phyloP scores from a whole-genome alignment of 257 asterid genomes.

The Solanum dulcamara region DNA sequence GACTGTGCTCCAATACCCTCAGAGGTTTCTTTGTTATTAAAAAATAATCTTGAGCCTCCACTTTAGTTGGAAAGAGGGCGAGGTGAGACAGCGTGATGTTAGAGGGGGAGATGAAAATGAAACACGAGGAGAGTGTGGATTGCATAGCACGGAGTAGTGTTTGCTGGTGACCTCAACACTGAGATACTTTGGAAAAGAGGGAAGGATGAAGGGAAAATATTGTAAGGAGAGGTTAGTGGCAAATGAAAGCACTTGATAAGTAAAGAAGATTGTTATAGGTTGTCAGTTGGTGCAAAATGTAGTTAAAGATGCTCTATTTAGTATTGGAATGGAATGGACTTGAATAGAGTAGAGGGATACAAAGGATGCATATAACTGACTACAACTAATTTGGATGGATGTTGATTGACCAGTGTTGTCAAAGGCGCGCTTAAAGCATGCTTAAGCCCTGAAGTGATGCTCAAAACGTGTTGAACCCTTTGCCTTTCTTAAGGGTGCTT shows the following conservation, averaged over 20 bases:
- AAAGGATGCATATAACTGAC: background rate
- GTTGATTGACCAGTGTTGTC: background rate
- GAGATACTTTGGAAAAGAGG: background rate
- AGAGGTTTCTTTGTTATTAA: background rate
- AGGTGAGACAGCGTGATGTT: background rate
- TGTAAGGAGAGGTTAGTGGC: background rate
- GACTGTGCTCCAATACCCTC: background rate
- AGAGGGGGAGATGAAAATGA: background rate
- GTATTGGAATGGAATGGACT: background rate
- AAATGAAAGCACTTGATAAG: background rate
- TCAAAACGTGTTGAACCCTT: too few species aligned
- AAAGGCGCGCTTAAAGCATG: background rate
- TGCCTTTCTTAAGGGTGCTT: too few species aligned
- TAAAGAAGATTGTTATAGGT: background rate
- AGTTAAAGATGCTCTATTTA: background rate
- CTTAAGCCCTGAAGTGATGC: too few species aligned
- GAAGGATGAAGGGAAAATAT: background rate
- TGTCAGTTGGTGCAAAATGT: background rate
- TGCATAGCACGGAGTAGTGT: background rate
- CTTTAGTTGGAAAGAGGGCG: background rate
- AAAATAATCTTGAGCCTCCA: background rate
- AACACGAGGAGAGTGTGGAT: background rate
- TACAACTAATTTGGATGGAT: background rate
- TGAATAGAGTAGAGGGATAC: background rate
- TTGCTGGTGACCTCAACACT: background rate